A percentile compares a stretch with the other conserved stretches of the same genome.
These are phyloP conservation scores for Ascochyta pisi DNA, from an alignment of 2,329 filamentous ascomycete genomes.

Conservation along the genomic window DNA sequence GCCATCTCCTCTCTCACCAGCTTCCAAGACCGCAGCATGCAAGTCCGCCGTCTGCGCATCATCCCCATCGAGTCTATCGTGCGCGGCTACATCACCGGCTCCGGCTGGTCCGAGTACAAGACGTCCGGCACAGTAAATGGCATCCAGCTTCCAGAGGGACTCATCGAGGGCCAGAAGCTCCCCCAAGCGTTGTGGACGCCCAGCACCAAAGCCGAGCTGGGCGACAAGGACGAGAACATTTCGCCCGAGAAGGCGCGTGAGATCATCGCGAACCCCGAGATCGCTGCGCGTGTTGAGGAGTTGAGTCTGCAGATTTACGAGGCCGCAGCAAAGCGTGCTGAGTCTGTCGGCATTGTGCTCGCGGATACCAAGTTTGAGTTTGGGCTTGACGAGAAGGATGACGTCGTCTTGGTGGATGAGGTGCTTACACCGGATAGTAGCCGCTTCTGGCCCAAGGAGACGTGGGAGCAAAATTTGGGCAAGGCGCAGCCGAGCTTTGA, in stretches of 20 bases:
- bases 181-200: conserved; percentile 77
- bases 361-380: conserved; percentile 83
- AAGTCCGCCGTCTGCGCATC: conserved; percentile 74
- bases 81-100: conserved; percentile 88
- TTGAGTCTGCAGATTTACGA: conserved; percentile 70
- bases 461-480: conserved; percentile 70
- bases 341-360: conserved; percentile 73
- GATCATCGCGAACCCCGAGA: conserved; percentile 67
- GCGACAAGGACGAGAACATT: conserved; percentile 87
- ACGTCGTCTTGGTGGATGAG: conserved; percentile 81
- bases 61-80: conserved; percentile 85
- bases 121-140: conserved; percentile 80
- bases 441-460: conserved; percentile 82
- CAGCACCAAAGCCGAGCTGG: conserved; percentile 82
- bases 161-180: conserved; percentile 74
- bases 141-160: conserved; percentile 69
- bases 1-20: conserved; percentile 52
- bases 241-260: conserved; percentile 65
- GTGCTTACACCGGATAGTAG: conserved; percentile 79
- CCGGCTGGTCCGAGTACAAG: conserved; percentile 81
- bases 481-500: conserved; percentile 83
- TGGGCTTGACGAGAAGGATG: conserved; percentile 66
- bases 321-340: conserved; percentile 69
- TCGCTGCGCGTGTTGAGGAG: conserved; percentile 70
- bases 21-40: conserved; percentile 72